Evolutionary conservation across 805 yeast species (phyloP).

Genomic region (Cephaloascus albidus): DNA sequence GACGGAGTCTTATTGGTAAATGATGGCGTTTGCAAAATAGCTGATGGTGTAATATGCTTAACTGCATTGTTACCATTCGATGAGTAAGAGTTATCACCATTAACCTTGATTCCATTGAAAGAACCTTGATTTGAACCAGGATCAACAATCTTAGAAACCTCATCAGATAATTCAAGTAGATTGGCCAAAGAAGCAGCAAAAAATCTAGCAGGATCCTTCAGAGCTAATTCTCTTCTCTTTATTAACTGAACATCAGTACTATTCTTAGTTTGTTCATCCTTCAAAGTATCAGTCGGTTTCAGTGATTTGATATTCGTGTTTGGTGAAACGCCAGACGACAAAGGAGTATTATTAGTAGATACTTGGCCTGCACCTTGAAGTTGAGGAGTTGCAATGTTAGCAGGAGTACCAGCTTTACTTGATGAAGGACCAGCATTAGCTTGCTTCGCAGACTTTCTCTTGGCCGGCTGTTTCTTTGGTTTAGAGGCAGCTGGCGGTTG

Average conservation of each 20-base stretch:
- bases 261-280: slow-evolving; percentile 7
- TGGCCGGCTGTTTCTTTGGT: neutral
- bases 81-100: slow-evolving; percentile 7
- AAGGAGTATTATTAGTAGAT: neutral
- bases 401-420: neutral
- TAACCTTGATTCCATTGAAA: slow-evolving; percentile 6
- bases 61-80: slow-evolving; percentile 6
- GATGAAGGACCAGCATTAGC: no score
- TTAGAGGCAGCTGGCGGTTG: no score
- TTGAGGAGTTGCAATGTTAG: neutral
- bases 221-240: slow-evolving; percentile 36
- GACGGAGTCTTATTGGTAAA: slow-evolving; percentile 21
- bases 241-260: slow-evolving; percentile 30
- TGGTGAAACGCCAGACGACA: slow-evolving; percentile 4
- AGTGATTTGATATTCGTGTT: no score
- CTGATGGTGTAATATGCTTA: slow-evolving; percentile 23
- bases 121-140: slow-evolving; percentile 5
- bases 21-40: slow-evolving; percentile 27
- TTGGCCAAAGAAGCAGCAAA: slow-evolving; percentile 43
- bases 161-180: slow-evolving; percentile 34
- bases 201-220: slow-evolving; percentile 35
- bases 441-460: neutral
- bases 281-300: slow-evolving; percentile 9
- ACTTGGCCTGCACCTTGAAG: neutral
- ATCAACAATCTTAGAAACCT: slow-evolving; percentile 16